Base-by-base conservation (phyloP, 257 asterid species). In the Coffea canephora region DNA sequence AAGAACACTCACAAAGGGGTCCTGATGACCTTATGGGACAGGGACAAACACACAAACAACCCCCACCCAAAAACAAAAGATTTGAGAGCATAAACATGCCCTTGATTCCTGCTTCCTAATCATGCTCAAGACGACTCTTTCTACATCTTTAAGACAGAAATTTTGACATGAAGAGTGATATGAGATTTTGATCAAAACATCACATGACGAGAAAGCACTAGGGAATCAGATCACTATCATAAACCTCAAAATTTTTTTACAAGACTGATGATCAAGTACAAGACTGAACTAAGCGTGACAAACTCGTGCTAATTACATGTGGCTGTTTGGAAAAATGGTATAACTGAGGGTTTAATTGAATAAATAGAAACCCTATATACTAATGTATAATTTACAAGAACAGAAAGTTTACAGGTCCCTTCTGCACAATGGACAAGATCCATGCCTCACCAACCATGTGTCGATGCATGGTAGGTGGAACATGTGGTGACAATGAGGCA, bases 351-450 rank as follows among this genome's bases (percentile, higher is more conserved):
- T 61, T 81, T 69, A 75, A 74, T 64, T 64, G 74, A 86, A 80
- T 79, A 84, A 75, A 80, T 76, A 61, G 81, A 84, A 84, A 82
- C 80, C 86, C 88, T 84, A 81, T 71, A 81, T 67, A 80, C 82
- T 85, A 80, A 70, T 66, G 76, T 55, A 81, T 78, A 83, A 78
- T 85, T 83, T 78, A 84, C 85, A 83, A 78, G 80, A 71, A 68
- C 67, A 50, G n/a, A 75, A 70, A 49, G 61, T 82, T 89, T 90
- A 95, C 84, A 95, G 95, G 82, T 91, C 99, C 89, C 99, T 90
- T 88, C 99, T 86, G 88, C 99, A 95, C 90, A 95, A 70, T 80
- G 99, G 99, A 87, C 99, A 95, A 70, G 99, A 95, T 79, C 96
- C 98, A 21, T 95, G 99, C 84, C 97, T 90, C 84, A 93, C 91